These are phyloP conservation scores for Microsporum canis DNA, from an alignment of 2,329 filamentous ascomycete genomes.

Conservation along the genomic window DNA sequence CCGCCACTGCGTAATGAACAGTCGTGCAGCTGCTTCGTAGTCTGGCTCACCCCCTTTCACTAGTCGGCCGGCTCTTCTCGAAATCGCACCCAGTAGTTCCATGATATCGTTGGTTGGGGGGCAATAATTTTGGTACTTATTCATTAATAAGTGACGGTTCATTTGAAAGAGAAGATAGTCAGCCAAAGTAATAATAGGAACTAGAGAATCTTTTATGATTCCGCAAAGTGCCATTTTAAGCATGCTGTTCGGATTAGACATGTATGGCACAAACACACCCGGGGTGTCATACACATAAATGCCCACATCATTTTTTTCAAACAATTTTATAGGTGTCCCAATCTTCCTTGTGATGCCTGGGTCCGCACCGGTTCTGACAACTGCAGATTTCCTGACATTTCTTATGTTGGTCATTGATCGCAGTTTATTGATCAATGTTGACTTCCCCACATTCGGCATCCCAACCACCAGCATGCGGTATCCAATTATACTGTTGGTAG, in stretches of 20 bases:
- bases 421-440: slow-evolving; percentile 79
- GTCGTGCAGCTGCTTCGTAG: slow-evolving; percentile 61
- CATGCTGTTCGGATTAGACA: slow-evolving; percentile 76
- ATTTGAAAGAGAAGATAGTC: slow-evolving; percentile 84
- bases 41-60: slow-evolving; percentile 60
- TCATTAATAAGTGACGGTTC: slow-evolving; percentile 45
- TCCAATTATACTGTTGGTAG: slow-evolving; percentile 49
- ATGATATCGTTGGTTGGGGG: slow-evolving; percentile 75
- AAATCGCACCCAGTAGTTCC: slow-evolving; percentile 59
- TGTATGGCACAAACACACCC: slow-evolving; percentile 88
- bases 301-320: slow-evolving; percentile 43
- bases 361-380: slow-evolving; percentile 69
- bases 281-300: slow-evolving; percentile 87
- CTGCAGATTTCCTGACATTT: slow-evolving; percentile 48
- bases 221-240: slow-evolving; percentile 87
- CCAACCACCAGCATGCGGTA: slow-evolving; percentile 78
- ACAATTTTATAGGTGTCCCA: slow-evolving; percentile 68
- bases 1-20: slow-evolving; percentile 74
- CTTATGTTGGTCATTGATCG: slow-evolving; percentile 38
- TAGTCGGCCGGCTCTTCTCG: slow-evolving; percentile 62
- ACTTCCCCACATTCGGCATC: slow-evolving; percentile 97
- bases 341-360: slow-evolving; percentile 86
- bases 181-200: slow-evolving; percentile 64
- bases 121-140: slow-evolving; percentile 56
- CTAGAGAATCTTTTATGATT: slow-evolving; percentile 78